phyloP scores from a whole-genome alignment of 2,329 filamentous ascomycete genomes.

The Pseudogymnoascus sp. region DNA sequence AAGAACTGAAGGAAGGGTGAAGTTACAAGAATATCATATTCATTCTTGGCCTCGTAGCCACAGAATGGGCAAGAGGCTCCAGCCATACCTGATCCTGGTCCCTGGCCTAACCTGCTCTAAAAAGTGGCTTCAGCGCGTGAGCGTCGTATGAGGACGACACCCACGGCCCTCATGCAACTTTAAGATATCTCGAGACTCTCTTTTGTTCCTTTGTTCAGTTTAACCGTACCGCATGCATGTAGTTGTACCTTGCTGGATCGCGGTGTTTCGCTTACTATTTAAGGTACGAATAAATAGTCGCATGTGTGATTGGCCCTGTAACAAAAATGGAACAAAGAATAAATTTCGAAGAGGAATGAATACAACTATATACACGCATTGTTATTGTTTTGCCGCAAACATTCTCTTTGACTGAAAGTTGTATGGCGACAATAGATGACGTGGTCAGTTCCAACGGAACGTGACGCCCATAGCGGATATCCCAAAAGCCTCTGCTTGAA shows the following conservation, averaged over 20 bases:
- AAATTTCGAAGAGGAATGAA: not conserved
- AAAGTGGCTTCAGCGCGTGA: not conserved
- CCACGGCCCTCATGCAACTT: not conserved
- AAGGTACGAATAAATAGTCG: not conserved
- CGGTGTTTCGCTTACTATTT: not conserved
- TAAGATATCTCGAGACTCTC: not conserved
- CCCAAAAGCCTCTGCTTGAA: not conserved
- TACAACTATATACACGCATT: not conserved
- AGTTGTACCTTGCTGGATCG: not conserved
- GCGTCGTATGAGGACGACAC: constrained; percentile 5
- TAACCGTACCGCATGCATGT: constrained; percentile 3
- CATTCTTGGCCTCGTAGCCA: constrained; percentile 26
- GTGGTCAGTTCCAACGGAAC: not conserved
- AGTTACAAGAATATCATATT: constrained; percentile 34
- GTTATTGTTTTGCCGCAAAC: not conserved
- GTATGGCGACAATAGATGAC: not conserved
- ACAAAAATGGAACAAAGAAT: constrained; percentile 8
- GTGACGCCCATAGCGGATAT: not conserved
- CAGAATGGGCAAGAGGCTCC: constrained; percentile 33
- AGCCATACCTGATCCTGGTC: not conserved
- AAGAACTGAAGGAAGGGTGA: not conserved
- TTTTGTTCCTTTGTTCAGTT: not conserved
- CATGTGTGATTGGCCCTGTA: constrained; percentile 8
- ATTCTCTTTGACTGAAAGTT: not conserved
- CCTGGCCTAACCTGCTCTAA: not conserved